Percentiles rank a stretch among this genome's conserved stretches.
phyloP scores from a whole-genome alignment of 306 rosid species.

The Quercus gilva region DNA sequence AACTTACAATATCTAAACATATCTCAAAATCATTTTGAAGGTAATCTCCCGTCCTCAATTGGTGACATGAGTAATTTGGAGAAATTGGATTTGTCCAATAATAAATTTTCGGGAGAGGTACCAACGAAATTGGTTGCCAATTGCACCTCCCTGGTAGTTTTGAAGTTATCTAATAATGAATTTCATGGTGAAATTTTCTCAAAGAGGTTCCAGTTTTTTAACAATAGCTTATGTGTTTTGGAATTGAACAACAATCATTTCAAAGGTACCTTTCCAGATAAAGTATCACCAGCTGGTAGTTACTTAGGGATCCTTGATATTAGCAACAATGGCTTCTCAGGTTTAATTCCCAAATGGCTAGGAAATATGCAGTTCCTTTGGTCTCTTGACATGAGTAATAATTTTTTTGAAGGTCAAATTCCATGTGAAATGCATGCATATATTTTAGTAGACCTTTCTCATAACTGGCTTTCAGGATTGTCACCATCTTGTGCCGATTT shows the following conservation, averaged over 20 bases:
- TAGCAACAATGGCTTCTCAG: conserved; percentile 11
- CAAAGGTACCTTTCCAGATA: not conserved
- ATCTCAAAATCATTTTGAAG: conserved; percentile 22
- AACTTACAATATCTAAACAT: not conserved
- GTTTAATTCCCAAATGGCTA: conserved; percentile 20
- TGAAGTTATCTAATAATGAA: conserved; percentile 21
- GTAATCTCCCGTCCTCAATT: conserved; percentile 19
- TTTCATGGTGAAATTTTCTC: too few species aligned
- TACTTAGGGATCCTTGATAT: accelerated
- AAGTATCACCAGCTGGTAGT: not conserved
- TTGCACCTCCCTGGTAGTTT: not conserved
- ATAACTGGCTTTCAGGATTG: conserved; percentile 4
- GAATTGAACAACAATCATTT: conserved; percentile 12
- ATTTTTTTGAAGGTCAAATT: conserved; percentile 19
- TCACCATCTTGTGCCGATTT: not conserved
- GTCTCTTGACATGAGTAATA: not conserved
- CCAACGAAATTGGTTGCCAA: not conserved
- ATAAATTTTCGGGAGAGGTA: conserved; percentile 6
- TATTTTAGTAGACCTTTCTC: conserved; percentile 13
- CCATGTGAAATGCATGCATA: conserved; percentile 1
- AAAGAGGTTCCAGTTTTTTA: too few species aligned
- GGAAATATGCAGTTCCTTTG: not conserved
- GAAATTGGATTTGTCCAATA: conserved; percentile 20
- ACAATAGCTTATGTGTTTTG: conserved; percentile 2
- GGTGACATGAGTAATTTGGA: not conserved